phyloP scores from a whole-genome alignment of 192 early-diverging fungal species.

The Gonapodya prolifera region DNA sequence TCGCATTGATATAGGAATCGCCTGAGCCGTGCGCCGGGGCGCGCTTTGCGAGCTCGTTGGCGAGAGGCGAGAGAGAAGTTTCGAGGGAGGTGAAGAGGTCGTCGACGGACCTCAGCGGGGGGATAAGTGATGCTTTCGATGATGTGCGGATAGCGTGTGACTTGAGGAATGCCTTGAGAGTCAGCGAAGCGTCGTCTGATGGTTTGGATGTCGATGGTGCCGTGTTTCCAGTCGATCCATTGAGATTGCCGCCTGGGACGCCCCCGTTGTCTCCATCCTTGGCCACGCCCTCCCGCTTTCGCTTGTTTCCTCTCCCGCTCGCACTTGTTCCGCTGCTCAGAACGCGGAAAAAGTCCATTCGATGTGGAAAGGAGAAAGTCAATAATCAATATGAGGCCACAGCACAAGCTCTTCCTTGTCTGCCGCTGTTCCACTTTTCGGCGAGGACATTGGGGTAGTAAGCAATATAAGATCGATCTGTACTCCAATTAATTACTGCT shows the following conservation, averaged over 20 bases:
- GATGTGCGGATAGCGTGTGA: background rate
- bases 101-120: background rate
- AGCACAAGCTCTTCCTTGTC: too few species aligned
- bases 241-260: too few species aligned
- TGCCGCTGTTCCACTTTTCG: too few species aligned
- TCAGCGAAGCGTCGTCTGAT: background rate
- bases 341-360: background rate
- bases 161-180: background rate
- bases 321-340: background rate
- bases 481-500: too few species aligned
- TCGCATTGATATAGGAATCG: constrained; percentile 13
- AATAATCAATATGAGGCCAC: too few species aligned
- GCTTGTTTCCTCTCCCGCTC: background rate
- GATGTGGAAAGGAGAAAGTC: background rate
- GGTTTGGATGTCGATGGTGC: too few species aligned
- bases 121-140: background rate
- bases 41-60: background rate
- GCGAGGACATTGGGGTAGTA: too few species aligned
- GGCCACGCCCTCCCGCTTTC: background rate
- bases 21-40: too few species aligned
- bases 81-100: background rate
- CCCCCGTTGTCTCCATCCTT: background rate
- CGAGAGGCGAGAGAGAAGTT: background rate
- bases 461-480: too few species aligned
- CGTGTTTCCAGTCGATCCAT: too few species aligned